Evolutionary conservation across 768 basidiomycete genomes (phyloP), one percentile per base, ranked within the genome.

Genomic region (Suillus subluteus): DNA sequence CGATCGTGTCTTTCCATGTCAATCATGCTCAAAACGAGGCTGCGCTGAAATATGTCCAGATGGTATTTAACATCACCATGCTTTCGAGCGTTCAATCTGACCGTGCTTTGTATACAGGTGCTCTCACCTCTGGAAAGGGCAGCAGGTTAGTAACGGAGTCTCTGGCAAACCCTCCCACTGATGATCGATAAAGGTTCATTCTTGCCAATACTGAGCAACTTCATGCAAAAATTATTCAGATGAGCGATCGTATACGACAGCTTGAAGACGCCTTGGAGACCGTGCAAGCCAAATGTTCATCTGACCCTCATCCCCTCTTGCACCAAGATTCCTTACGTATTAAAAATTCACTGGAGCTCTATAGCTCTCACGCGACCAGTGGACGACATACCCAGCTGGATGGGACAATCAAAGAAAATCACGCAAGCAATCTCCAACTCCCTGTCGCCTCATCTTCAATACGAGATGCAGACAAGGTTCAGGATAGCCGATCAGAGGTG

Each of bases 331-430:
- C 90, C 26, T 80, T 87, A 18, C 83, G 81, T 70, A 85, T 90
- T 67, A 90, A 89, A 71, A 89, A 87, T 40, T 87, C 88, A 0
- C 87, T 90, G 74, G 89, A 91, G 54, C 82, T 90, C 12, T 87
- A 89, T 74, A 79, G 67, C 64, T 75, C 80, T 16, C 78, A 76
- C 23, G 75, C 65, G 63, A 71, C 46, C 41, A 18, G 41, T 67
- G 61, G 73, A 44, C 56, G 70, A 67, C 21, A 70, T 69, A 4
- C 62, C 62, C 37, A 15, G 48, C 13, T 66, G 44, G 62, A 69
- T 21, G 48, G 62, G 23, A 37, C 23, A 44, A 46, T 32, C n/a
- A 65, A 69, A 41, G 62, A 65, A 44, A 54, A 46, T 18, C 64
- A 67, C 6, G 26, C 73, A 6, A 71, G 70, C 35, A 73, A 69